A percentile compares a stretch with the other conserved stretches of the same genome.
These are phyloP conservation scores for Herpotrichia juniperi DNA, from an alignment of 2,329 filamentous ascomycete species.

Conservation along the genomic window DNA sequence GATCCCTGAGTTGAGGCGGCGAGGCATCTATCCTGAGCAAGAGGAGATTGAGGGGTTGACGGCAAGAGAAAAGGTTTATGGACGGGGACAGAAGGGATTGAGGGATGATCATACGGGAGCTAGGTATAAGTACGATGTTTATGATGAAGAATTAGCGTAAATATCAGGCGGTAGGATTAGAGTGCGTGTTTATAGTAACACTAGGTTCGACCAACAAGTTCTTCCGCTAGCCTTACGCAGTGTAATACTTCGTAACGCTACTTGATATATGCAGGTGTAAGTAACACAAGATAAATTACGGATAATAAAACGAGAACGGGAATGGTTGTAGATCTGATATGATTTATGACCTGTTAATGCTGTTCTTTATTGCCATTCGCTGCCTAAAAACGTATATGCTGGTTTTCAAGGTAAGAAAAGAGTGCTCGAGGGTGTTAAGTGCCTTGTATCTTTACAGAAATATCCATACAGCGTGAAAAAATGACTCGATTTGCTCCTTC, in stretches of 20 bases:
- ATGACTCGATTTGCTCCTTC: too few relatives aligned
- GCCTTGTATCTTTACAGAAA: too few relatives aligned
- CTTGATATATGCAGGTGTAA: too few relatives aligned
- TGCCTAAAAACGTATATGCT: too few relatives aligned
- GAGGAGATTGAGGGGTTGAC: slow-evolving; percentile 27
- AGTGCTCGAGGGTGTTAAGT: too few relatives aligned
- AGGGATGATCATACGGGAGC: slow-evolving; percentile 65
- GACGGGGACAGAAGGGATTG: slow-evolving; percentile 62
- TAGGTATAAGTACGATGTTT: slow-evolving; percentile 67
- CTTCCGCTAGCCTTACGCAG: too few relatives aligned
- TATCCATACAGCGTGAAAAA: too few relatives aligned
- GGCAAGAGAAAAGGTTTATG: slow-evolving; percentile 66
- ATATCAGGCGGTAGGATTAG: background rate
- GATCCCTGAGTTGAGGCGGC: slow-evolving; percentile 42
- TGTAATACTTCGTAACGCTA: too few relatives aligned
- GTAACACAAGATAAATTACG: too few relatives aligned
- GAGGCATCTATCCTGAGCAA: slow-evolving; percentile 41
- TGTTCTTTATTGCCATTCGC: background rate
- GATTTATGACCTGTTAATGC: background rate
- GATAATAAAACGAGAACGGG: too few relatives aligned
- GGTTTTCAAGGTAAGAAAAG: too few relatives aligned
- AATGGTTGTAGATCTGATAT: background rate
- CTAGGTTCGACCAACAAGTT: too few relatives aligned
- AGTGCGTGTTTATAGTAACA: background rate
- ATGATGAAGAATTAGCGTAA: slow-evolving; percentile 55